Percentiles rank a stretch among this genome's conserved stretches.
Evolutionary conservation across 1,139 yeast genomes (phyloP).

Genomic region (Geotrichum australiense): DNA sequence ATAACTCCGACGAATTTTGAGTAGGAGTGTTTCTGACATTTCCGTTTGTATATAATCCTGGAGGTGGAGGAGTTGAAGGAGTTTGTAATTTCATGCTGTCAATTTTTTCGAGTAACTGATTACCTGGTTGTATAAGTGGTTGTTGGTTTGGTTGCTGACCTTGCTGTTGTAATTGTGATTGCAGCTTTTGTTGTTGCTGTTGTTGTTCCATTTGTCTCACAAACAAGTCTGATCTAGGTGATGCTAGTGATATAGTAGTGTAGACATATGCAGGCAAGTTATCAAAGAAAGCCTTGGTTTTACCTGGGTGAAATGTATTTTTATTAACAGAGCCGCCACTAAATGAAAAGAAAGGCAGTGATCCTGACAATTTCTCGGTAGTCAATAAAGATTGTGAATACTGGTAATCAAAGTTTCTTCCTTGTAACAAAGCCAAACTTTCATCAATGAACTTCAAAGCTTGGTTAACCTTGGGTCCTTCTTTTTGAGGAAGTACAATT

Average conservation of each 20-base stretch:
- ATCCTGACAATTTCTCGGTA: not conserved
- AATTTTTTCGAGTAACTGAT: constrained; percentile 9
- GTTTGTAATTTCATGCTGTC: constrained; percentile 11
- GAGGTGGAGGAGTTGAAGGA: constrained; percentile 29
- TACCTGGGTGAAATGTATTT: no score
- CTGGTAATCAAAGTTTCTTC: constrained; percentile 9
- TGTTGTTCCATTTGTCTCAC: constrained; percentile 1
- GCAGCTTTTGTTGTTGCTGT: constrained; percentile 3
- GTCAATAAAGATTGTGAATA: constrained; percentile 8
- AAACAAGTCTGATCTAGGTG: constrained; percentile 4
- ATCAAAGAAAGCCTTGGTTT: not conserved
- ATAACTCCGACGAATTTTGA: constrained; percentile 34
- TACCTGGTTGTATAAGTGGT: not conserved
- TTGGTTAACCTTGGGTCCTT: constrained; percentile 30
- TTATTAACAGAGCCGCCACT: not conserved
- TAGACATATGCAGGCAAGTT: constrained; percentile 6
- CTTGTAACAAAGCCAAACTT: constrained; percentile 31
- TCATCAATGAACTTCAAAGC: constrained; percentile 31
- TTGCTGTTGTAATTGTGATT: not conserved
- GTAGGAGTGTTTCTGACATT: constrained; percentile 13
- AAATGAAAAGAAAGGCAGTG: constrained; percentile 7
- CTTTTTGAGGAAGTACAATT: constrained; percentile 20
- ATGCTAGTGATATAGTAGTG: constrained; percentile 1
- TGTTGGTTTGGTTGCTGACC: not conserved
- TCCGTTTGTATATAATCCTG: constrained; percentile 24